These are phyloP conservation scores for Abortiporus biennis DNA, from an alignment of 1,284 basidiomycete genomes.

Conservation along the genomic window DNA sequence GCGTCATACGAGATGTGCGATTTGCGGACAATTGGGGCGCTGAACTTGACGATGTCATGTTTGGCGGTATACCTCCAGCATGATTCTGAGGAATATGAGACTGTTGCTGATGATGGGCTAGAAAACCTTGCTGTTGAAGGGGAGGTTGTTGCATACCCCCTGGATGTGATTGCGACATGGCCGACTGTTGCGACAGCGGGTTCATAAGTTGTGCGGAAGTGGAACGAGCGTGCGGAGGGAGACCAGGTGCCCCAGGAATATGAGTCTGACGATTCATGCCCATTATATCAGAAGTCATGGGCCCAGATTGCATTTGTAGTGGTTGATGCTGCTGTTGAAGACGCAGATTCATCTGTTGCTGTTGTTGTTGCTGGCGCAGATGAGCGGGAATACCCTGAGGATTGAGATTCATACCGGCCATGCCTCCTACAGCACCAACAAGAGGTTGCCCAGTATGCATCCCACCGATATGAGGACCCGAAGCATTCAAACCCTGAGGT, in stretches of 20 bases:
- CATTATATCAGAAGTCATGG: neutral
- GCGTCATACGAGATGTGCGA: constrained; percentile 36
- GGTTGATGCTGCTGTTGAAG: neutral
- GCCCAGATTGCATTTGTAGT: constrained; percentile 1
- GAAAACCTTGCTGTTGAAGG: neutral
- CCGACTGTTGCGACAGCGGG: neutral
- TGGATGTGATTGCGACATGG: constrained; percentile 1
- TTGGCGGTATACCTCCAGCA: constrained; percentile 25
- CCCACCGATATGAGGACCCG: constrained; percentile 2
- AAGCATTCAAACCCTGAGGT: neutral
- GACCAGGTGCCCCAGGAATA: neutral
- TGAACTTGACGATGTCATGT: neutral
- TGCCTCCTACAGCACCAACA: neutral
- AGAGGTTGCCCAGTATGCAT: constrained; percentile 1
- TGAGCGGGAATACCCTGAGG: neutral
- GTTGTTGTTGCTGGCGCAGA: neutral
- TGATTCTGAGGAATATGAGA: constrained; percentile 37
- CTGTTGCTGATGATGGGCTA: constrained; percentile 27
- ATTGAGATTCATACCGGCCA: neutral
- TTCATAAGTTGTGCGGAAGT: neutral
- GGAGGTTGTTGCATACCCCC: constrained; percentile 8
- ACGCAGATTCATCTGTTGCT: constrained; percentile 1
- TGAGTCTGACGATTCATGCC: neutral
- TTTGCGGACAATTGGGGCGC: constrained; percentile 21
- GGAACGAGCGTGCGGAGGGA: neutral